phyloP scores from a whole-genome alignment of 257 asterid genomes.

The Cynanchum wilfordii region DNA sequence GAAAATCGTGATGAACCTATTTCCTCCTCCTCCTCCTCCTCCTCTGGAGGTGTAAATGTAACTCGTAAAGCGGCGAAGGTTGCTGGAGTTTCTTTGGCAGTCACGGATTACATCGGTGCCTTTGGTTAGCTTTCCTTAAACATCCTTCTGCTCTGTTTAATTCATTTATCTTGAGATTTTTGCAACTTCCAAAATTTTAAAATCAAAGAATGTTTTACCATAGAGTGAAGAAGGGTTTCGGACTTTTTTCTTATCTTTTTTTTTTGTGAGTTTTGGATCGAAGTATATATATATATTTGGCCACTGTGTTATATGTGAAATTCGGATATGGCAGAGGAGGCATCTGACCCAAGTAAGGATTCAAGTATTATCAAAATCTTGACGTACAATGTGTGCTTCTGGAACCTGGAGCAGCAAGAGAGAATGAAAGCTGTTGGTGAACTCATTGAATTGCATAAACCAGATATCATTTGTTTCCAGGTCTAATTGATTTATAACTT shows the following conservation, averaged over 20 bases:
- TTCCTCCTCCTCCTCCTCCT: neutral
- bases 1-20: neutral
- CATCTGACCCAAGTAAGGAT: neutral
- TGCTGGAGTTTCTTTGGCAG: constrained; percentile 6
- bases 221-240: no score
- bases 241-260: no score
- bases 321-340: neutral
- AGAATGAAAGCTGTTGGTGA: constrained; percentile 4
- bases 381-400: constrained; percentile 7
- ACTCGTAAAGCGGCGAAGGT: neutral
- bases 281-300: no score
- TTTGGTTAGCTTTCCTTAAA: constrained; percentile 7
- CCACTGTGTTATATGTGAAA: neutral
- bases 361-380: neutral
- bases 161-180: neutral
- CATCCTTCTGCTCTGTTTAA: neutral
- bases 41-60: neutral
- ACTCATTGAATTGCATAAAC: neutral
- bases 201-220: no score
- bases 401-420: neutral
- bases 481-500: neutral
- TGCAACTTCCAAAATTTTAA: no score
- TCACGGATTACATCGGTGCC: neutral
- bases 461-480: constrained; percentile 11
- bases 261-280: no score